Evolutionary conservation across 1,284 basidiomycete genomes (phyloP).

Genomic region (Heterobasidion irregulare): DNA sequence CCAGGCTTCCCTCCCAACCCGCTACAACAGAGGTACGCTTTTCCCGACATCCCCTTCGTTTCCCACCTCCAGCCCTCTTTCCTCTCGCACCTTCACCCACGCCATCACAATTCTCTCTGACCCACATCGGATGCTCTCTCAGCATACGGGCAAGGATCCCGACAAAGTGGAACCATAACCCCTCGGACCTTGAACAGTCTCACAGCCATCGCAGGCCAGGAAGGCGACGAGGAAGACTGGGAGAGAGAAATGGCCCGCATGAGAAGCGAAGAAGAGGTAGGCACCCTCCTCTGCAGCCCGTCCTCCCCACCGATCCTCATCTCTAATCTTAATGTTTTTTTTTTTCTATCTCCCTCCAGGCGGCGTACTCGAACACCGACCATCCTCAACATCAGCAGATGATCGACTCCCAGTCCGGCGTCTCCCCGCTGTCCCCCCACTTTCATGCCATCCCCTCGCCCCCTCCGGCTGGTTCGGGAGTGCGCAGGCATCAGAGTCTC

Average conservation of each 20-base stretch:
- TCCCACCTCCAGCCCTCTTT: conserved; percentile 3
- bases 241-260: conserved; percentile 55
- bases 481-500: conserved; percentile 71
- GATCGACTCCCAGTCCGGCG: conserved; percentile 38
- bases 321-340: not conserved
- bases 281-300: not conserved
- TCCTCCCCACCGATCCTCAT: not conserved
- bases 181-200: conserved; percentile 75
- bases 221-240: conserved; percentile 81
- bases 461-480: conserved; percentile 55
- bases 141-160: conserved; percentile 35
- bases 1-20: conserved; percentile 72
- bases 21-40: conserved; percentile 63
- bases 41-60: not conserved
- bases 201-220: conserved; percentile 73
- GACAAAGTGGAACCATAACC: conserved; percentile 50
- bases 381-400: conserved; percentile 42
- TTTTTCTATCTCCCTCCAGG: conserved; percentile 5
- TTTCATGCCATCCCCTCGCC: conserved; percentile 54
- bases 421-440: conserved; percentile 55
- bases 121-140: conserved; percentile 25
- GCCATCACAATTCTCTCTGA: conserved; percentile 13
- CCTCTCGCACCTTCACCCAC: conserved; percentile 6
- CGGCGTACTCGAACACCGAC: conserved; percentile 26
- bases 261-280: conserved; percentile 55